Evolutionary conservation across 2,329 filamentous ascomycete genomes (phyloP).

Genomic region (Coniella vitis): DNA sequence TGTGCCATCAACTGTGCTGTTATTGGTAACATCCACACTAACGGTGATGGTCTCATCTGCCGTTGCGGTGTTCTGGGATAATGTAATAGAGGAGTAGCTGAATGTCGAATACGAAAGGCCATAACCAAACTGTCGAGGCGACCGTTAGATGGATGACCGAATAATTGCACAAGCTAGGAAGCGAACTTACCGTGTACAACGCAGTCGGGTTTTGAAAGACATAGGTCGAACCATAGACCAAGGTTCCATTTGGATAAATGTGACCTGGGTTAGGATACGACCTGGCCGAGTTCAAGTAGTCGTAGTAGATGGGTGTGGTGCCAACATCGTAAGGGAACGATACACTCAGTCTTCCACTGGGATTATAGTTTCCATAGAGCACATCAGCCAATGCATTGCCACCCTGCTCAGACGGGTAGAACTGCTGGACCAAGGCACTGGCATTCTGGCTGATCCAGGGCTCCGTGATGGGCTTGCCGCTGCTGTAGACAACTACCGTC

Average conservation of each 20-base stretch:
- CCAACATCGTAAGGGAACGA: constrained; percentile 62
- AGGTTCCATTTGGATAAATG: constrained; percentile 48
- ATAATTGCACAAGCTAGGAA: not conserved
- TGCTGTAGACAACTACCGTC: constrained; percentile 61
- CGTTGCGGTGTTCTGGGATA: constrained; percentile 41
- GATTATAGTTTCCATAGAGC: constrained; percentile 58
- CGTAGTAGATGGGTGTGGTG: constrained; percentile 63
- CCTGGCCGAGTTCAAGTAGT: constrained; percentile 63
- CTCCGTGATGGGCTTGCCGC: constrained; percentile 67
- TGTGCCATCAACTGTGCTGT: constrained; percentile 47
- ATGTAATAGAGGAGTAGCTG: constrained; percentile 45
- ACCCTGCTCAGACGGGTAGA: constrained; percentile 66
- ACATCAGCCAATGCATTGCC: constrained; percentile 60
- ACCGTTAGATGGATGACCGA: not conserved
- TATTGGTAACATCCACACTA: constrained; percentile 56
- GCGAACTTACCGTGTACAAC: constrained; percentile 39
- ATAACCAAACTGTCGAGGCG: constrained; percentile 49
- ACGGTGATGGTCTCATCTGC: constrained; percentile 49
- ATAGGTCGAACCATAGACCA: constrained; percentile 59
- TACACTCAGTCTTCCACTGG: constrained; percentile 59
- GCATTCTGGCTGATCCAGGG: constrained; percentile 63
- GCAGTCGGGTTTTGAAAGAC: constrained; percentile 53
- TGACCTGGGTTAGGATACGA: constrained; percentile 44
- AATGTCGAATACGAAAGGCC: constrained; percentile 61
- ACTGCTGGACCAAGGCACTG: constrained; percentile 63